Base-by-base conservation (phyloP, 2,329 filamentous ascomycete genomes). In the Alternaria arbusti region DNA sequence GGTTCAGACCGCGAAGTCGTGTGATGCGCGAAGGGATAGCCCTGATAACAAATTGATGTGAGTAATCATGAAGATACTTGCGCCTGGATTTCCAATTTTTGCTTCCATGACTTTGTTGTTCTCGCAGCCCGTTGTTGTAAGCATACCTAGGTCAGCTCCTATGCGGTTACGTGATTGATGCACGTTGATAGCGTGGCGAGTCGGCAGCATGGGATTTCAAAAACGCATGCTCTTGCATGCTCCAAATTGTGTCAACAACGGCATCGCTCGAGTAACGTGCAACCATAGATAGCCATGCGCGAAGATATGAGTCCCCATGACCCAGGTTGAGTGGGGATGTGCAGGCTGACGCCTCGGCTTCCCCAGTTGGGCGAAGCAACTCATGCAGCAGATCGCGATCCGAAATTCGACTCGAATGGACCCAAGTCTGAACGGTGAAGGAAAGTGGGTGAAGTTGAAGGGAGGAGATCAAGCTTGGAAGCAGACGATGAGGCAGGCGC, bases 271-370 rank as follows among this genome's bases (percentile, higher is more conserved):
- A 52, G 26, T 36, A 25, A 25, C 15, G 45, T 43, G 57, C 50
- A 44, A 32, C 51, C 20, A 17, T 54, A 45, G 36, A 54, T 54
- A 36, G 47, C 57, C 22, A 52, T n/a, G 49, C 25, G 49, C 32
- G 57, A 51, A 30, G 20, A n/a, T 12, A 17, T 44, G 43, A 45
- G 56, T 55, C 50, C 49, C 49, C 50, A 49, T 44, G 44, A 47
- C 20, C 55, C 22, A 44, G 11, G 49, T 44, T 54, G 50, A 25
- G 56, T 59, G 54, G 56, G 60, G 60, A 25, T 59, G 57, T 59
- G 56, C 60, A 59, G 45, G 32, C 52, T 55, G 58, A 25, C 56
- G 10, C 32, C 15, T 32, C 17, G 49, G 46, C 46, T 47, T 43
- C 25, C 55, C 30, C 25, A 50, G 49, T 30, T 22, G 36, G 59